Evolutionary conservation across 106 monocot genomes (phyloP).

Genomic region (Acorus gramineus): DNA sequence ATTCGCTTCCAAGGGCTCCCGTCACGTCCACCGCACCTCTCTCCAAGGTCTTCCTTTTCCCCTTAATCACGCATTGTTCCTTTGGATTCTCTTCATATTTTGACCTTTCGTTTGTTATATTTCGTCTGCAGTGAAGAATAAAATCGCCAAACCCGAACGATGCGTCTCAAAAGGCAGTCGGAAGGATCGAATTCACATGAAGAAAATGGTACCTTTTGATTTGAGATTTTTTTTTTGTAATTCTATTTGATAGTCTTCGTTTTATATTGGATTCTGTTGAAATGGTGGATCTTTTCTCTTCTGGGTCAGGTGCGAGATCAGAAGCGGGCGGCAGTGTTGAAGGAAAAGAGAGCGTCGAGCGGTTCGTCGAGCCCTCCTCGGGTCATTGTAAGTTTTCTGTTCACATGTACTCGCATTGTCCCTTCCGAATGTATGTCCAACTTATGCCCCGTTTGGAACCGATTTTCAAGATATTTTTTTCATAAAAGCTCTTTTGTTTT

Average conservation of each 20-base stretch:
- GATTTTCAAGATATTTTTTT: no score
- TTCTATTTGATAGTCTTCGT: not conserved
- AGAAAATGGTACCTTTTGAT: slow-evolving; percentile 38
- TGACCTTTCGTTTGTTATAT: not conserved
- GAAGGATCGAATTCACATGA: slow-evolving; percentile 59
- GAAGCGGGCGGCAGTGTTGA: slow-evolving; percentile 66
- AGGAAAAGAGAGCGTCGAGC: slow-evolving; percentile 59
- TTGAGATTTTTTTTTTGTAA: not conserved
- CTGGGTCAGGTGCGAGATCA: slow-evolving; percentile 52
- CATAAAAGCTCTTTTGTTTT: no score
- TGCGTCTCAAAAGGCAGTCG: slow-evolving; percentile 51
- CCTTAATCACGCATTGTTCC: not conserved
- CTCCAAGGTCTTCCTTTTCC: slow-evolving; percentile 8
- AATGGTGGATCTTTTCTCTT: not conserved
- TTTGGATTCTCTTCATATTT: not conserved
- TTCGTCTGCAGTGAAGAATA: slow-evolving; percentile 33
- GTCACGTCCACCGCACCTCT: slow-evolving; percentile 42
- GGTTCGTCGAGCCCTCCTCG: slow-evolving; percentile 60
- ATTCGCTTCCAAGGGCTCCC: slow-evolving; percentile 75
- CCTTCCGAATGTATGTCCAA: no score
- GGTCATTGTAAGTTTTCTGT: slow-evolving; percentile 58
- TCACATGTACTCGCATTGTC: no score
- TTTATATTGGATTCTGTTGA: not conserved
- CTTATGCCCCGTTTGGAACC: no score
- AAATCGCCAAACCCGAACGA: slow-evolving; percentile 46